phyloP scores from a whole-genome alignment of 306 rosid species.

The Medicago lupulina region DNA sequence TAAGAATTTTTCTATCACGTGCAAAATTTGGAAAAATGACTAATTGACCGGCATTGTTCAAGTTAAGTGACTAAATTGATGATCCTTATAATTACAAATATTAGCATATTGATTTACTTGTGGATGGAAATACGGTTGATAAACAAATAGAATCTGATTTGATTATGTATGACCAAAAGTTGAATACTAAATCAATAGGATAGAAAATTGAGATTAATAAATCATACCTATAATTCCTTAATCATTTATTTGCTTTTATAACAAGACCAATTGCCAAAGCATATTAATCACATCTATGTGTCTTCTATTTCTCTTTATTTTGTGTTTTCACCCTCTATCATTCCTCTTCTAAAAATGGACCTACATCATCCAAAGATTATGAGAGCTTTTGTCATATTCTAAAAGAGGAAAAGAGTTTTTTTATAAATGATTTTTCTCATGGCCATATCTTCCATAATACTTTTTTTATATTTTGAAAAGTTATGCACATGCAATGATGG shows the following conservation, averaged over 20 bases:
- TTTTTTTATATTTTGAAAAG: slow-evolving; percentile 16
- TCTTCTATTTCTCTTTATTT: background rate
- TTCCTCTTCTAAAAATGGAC: background rate
- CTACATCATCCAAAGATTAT: slow-evolving; percentile 10
- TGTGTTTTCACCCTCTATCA: background rate
- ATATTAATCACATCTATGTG: background rate
- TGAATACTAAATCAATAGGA: background rate
- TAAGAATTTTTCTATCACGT: too few relatives aligned
- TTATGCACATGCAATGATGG: background rate
- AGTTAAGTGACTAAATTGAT: background rate
- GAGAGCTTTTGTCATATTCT: slow-evolving; percentile 21
- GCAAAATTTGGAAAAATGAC: too few relatives aligned
- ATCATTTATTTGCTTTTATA: background rate
- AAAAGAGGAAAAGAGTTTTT: slow-evolving; percentile 12
- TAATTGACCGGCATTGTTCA: too few relatives aligned
- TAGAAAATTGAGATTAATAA: background rate
- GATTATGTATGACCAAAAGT: background rate
- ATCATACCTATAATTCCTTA: background rate
- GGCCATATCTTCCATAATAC: slow-evolving; percentile 16
- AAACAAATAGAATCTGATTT: background rate
- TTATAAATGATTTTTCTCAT: slow-evolving; percentile 1
- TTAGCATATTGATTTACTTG: background rate
- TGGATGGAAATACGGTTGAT: background rate
- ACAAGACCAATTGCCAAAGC: slow-evolving; percentile 19
- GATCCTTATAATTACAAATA: background rate